These are phyloP conservation scores for Trametes pubescens DNA, from an alignment of 1,284 basidiomycete species.

Conservation along the genomic window DNA sequence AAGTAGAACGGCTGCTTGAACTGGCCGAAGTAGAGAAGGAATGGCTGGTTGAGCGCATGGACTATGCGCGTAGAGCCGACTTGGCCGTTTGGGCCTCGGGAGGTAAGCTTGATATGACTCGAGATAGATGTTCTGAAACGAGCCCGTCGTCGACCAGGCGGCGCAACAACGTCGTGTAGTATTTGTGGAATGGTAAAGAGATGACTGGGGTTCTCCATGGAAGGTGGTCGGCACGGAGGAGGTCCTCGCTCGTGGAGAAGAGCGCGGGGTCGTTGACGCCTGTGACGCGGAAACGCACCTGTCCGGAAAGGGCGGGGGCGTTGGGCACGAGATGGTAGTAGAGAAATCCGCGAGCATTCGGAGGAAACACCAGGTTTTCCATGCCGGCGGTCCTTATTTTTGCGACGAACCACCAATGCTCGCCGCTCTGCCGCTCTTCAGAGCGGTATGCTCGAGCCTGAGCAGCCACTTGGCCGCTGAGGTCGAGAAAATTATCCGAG, in stretches of 20 bases:
- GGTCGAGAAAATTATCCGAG: background rate
- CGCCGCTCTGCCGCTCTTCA: too few species aligned
- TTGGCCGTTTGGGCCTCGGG: background rate
- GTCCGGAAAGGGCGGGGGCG: background rate
- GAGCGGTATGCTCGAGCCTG: too few species aligned
- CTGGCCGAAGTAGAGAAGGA: background rate
- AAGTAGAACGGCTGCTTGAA: background rate
- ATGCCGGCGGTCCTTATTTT: too few species aligned
- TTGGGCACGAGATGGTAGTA: background rate
- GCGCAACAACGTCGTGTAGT: background rate
- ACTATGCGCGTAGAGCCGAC: background rate
- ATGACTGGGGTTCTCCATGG: background rate
- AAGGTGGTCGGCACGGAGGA: background rate
- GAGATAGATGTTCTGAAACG: background rate
- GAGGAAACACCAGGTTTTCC: too few species aligned
- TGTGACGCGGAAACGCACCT: background rate
- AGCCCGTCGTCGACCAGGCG: background rate
- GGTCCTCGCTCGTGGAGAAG: background rate
- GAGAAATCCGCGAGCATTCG: background rate
- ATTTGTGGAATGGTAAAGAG: background rate
- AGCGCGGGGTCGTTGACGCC: background rate
- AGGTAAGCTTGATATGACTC: background rate
- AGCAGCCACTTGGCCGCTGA: too few species aligned
- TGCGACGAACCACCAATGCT: too few species aligned
- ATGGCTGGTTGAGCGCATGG: background rate